Evolutionary conservation across 257 asterid species (phyloP), one percentile per base, ranked within the genome.

Genomic region (Eucommia ulmoides): DNA sequence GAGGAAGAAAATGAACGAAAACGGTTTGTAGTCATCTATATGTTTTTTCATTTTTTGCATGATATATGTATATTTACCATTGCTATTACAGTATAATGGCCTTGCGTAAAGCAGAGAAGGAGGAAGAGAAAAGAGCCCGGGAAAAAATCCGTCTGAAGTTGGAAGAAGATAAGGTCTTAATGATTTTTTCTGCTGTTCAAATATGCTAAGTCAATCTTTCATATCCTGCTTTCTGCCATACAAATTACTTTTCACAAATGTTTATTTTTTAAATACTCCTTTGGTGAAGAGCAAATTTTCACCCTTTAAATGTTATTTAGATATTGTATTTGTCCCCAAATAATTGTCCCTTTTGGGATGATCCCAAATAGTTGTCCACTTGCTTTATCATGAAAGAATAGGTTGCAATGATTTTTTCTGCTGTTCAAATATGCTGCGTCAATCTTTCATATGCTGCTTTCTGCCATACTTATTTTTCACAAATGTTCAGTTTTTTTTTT

Each of bases 1-100:
- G 99, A 91, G 77, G 96, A 91, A 67, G 99, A 79, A 7, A 91
- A 91, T 72, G 99, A 91, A 79, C 78, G 95, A 81, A 91, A 91
- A 74, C 96, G 99, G 99, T 86, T 22, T 24, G 94, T 20, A 49
- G 51, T 41, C 51, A 55, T 44, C 38, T 66, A n/a, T n/a, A n/a
- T n/a, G n/a, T n/a, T n/a, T n/a, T n/a, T 29, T 50, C 29, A 35
- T 22, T 46, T 58, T 17, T 49, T 41, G 23, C 16, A 26, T 7
- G 45, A 64, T 56, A n/a, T 7, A 22, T 45, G n/a, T 52, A 33
- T 14, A 21, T 9, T 38, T 38, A 18, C 41, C 24, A 59, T 15
- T 55, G 54, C 51, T 59, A 29, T 48, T 48, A 52, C 77, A 91
- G 99, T 64, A 45, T 83, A 52, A 24, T 91, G 63, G 94, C 93